Evolutionary conservation across 345 rosid species (phyloP).

Genomic region (Carallia brachiata): DNA sequence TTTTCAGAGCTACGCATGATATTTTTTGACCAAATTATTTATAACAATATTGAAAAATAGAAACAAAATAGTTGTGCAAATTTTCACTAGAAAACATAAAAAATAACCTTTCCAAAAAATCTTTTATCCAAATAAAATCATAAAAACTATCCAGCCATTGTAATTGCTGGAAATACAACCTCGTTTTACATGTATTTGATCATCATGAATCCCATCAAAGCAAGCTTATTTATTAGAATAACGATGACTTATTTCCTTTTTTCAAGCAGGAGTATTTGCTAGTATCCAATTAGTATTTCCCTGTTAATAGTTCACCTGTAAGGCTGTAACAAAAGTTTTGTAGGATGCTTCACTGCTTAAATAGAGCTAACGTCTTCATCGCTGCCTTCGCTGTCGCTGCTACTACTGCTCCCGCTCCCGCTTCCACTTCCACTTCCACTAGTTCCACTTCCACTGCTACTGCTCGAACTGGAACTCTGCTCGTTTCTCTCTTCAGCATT

Average conservation of each 20-base stretch:
- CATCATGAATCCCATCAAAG: not conserved
- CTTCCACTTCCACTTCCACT: constrained; percentile 61
- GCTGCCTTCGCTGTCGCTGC: constrained; percentile 62
- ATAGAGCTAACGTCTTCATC: constrained; percentile 74
- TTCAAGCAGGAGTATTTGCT: not conserved
- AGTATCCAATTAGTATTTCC: not conserved
- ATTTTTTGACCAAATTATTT: no score
- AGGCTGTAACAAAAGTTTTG: not conserved
- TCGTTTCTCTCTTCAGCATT: constrained; percentile 44
- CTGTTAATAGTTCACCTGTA: not conserved
- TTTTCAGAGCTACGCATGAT: no score
- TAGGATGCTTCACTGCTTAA: constrained; percentile 18
- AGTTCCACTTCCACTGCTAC: constrained; percentile 74
- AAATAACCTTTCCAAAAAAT: no score
- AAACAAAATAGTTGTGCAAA: no score
- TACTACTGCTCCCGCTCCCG: constrained; percentile 56
- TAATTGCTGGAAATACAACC: no score
- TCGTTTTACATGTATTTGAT: not conserved
- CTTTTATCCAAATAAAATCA: no score
- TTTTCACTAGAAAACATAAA: no score
- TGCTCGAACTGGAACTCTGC: constrained; percentile 51
- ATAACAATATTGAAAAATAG: no score
- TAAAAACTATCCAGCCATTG: no score
- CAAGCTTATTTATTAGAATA: not conserved
- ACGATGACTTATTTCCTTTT: constrained; percentile 10